A percentile compares a stretch with the other conserved stretches of the same genome.
phyloP scores from a whole-genome alignment of 2,329 filamentous ascomycete species.

The Ophiocordyceps camponoti-rufipedis region DNA sequence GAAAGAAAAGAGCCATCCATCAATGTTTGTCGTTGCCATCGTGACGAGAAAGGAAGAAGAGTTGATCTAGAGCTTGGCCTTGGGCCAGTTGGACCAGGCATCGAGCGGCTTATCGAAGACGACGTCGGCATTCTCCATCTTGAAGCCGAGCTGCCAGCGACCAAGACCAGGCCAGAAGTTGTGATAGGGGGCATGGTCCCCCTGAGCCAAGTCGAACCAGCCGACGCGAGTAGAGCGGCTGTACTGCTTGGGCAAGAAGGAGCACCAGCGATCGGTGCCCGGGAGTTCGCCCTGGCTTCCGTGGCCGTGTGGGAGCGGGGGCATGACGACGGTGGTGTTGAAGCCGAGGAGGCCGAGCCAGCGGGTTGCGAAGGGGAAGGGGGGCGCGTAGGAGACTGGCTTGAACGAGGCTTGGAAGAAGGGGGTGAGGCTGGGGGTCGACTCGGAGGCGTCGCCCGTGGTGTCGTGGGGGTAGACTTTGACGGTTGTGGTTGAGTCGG shows the following conservation, averaged over 20 bases:
- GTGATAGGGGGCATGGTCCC: constrained; percentile 7
- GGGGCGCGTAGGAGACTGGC: constrained; percentile 20
- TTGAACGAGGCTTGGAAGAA: constrained; percentile 28
- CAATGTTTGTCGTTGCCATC: too few relatives aligned
- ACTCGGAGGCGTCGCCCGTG: constrained; percentile 11
- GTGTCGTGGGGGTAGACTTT: constrained; percentile 27
- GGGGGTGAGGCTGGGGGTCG: constrained; percentile 14
- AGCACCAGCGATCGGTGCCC: constrained; percentile 27
- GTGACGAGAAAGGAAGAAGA: too few relatives aligned
- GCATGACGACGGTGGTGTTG: constrained; percentile 24
- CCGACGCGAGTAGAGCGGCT: constrained; percentile 17
- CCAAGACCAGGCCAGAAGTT: constrained; percentile 29
- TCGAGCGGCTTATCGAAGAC: constrained; percentile 11
- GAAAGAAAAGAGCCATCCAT: too few relatives aligned
- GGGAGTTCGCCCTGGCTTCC: constrained; percentile 22
- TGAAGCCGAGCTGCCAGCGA: constrained; percentile 23
- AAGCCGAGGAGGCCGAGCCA: constrained; percentile 22
- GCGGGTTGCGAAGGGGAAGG: constrained; percentile 23
- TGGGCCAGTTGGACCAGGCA: constrained; percentile 6
- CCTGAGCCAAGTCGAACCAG: constrained; percentile 29
- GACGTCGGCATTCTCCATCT: constrained; percentile 17
- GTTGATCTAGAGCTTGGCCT: background rate
- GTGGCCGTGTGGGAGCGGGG: constrained; percentile 24
- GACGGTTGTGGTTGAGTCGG: constrained; percentile 18
- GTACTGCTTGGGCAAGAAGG: constrained; percentile 14